Evolutionary conservation across 495 filamentous ascomycete species (phyloP).

Genomic region (Hypoxylon crocopeplum): DNA sequence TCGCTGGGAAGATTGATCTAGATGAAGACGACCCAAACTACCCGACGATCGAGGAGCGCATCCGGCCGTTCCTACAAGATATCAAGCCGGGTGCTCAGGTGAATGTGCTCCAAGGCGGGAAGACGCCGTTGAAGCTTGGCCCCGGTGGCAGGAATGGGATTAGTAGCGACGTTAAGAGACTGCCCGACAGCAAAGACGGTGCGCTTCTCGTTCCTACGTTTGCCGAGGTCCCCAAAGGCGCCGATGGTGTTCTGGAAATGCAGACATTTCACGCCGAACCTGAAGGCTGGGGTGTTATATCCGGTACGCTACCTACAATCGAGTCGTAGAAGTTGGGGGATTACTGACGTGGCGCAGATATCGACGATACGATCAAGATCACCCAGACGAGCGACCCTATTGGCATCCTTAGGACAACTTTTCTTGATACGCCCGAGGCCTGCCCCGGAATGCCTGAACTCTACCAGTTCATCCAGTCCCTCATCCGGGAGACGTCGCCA

Average conservation of each 20-base stretch:
- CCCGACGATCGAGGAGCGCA: slow-evolving; percentile 68
- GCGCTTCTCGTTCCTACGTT: slow-evolving; percentile 47
- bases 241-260: slow-evolving; percentile 59
- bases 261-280: slow-evolving; percentile 75
- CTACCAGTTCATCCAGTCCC: slow-evolving; percentile 67
- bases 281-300: slow-evolving; percentile 87
- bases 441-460: slow-evolving; percentile 84
- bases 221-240: slow-evolving; percentile 55
- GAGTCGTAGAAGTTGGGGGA: neutral
- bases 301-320: slow-evolving; percentile 53
- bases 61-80: slow-evolving; percentile 78
- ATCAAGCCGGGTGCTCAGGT: slow-evolving; percentile 73
- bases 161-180: slow-evolving; percentile 61
- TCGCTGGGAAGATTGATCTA: slow-evolving; percentile 75
- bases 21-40: slow-evolving; percentile 67
- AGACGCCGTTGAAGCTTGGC: slow-evolving; percentile 63
- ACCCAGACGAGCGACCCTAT: slow-evolving; percentile 80
- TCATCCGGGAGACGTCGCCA: slow-evolving; percentile 64
- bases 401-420: slow-evolving; percentile 83
- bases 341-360: slow-evolving; percentile 60
- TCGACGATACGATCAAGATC: slow-evolving; percentile 96
- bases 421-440: slow-evolving; percentile 74
- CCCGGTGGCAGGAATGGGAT: slow-evolving; percentile 76
- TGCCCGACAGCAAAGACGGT: slow-evolving; percentile 49
- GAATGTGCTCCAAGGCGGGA: slow-evolving; percentile 58